Evolutionary conservation across 805 yeast species (phyloP).

Genomic region (Nakazawaea molendinolei): DNA sequence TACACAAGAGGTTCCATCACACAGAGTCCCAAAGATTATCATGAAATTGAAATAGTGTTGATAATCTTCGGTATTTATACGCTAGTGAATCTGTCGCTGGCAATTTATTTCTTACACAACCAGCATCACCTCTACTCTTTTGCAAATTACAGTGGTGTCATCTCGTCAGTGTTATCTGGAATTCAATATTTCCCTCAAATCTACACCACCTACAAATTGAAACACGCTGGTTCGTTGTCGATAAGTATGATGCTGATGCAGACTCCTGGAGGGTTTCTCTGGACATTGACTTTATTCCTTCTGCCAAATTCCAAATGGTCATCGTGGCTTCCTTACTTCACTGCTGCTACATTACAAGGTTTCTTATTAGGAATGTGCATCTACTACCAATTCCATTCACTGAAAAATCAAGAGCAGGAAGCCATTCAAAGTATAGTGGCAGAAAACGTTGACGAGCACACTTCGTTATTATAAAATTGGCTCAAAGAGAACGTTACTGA

Average conservation of each 20-base stretch:
- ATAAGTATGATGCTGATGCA: conserved; percentile 78
- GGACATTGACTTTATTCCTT: conserved; percentile 65
- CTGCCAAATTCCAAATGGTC: conserved; percentile 82
- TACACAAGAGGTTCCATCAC: conserved; percentile 38
- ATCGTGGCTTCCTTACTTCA: conserved; percentile 74
- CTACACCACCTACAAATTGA: conserved; percentile 56
- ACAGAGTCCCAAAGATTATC: conserved; percentile 39
- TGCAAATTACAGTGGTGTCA: conserved; percentile 58
- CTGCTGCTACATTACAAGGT: conserved; percentile 66
- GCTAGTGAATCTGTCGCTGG: conserved; percentile 25
- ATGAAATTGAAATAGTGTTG: conserved; percentile 33
- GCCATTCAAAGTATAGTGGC: not conserved
- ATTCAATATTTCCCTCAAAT: conserved; percentile 80
- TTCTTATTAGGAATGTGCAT: conserved; percentile 55
- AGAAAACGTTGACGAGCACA: not conserved
- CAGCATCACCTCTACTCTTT: conserved; percentile 22
- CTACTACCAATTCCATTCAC: conserved; percentile 26
- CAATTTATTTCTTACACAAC: conserved; percentile 21
- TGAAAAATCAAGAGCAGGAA: not conserved
- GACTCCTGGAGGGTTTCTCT: conserved; percentile 83
- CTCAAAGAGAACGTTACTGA: too few species aligned
- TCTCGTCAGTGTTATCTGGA: conserved; percentile 57
- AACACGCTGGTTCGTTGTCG: conserved; percentile 77
- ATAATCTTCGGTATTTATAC: conserved; percentile 33
- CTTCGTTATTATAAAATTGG: not conserved